Conservation (phyloP, 495 filamentous ascomycete species). For the Penicillium turbatum region DNA sequence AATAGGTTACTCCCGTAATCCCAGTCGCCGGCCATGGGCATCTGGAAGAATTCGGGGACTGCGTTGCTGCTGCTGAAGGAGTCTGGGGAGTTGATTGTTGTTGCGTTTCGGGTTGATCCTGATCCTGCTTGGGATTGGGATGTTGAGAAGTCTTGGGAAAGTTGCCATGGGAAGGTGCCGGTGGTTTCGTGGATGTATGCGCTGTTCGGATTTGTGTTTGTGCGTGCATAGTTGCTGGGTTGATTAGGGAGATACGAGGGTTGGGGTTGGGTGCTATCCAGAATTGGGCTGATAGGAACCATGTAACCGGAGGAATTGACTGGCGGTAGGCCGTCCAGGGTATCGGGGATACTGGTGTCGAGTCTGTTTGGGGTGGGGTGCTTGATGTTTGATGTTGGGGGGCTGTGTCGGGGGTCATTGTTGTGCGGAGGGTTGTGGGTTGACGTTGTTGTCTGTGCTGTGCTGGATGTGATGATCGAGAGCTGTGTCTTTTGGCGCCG, state of each 20-base stretch:
- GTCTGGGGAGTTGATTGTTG: slow-evolving; percentile 18
- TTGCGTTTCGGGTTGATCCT: neutral
- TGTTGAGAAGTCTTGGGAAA: slow-evolving; percentile 12
- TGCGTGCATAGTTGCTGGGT: slow-evolving; percentile 8
- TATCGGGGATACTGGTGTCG: slow-evolving; percentile 27
- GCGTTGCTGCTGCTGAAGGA: slow-evolving; percentile 17
- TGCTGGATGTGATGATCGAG: neutral
- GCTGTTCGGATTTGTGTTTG: neutral
- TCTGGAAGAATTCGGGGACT: slow-evolving; percentile 37
- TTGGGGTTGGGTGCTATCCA: neutral
- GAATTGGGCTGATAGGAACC: slow-evolving; percentile 30
- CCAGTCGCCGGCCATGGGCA: slow-evolving; percentile 38
- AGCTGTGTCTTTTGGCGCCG: slow-evolving; percentile 10
- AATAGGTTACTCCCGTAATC: slow-evolving; percentile 32
- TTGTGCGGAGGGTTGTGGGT: slow-evolving; percentile 11
- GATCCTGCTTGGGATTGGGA: slow-evolving; percentile 4
- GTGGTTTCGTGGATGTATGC: neutral
- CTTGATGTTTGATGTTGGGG: slow-evolving; percentile 5
- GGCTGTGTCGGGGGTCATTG: slow-evolving; percentile 5
- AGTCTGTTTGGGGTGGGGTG: slow-evolving; percentile 1
- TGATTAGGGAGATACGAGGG: slow-evolving; percentile 2
- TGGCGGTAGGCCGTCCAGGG: slow-evolving; percentile 34
- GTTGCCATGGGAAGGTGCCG: slow-evolving; percentile 8
- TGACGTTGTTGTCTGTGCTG: slow-evolving; percentile 13
- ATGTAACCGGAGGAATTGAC: slow-evolving; percentile 42